phyloP scores from a whole-genome alignment of 768 basidiomycete genomes.

The Calocera viscosa region DNA sequence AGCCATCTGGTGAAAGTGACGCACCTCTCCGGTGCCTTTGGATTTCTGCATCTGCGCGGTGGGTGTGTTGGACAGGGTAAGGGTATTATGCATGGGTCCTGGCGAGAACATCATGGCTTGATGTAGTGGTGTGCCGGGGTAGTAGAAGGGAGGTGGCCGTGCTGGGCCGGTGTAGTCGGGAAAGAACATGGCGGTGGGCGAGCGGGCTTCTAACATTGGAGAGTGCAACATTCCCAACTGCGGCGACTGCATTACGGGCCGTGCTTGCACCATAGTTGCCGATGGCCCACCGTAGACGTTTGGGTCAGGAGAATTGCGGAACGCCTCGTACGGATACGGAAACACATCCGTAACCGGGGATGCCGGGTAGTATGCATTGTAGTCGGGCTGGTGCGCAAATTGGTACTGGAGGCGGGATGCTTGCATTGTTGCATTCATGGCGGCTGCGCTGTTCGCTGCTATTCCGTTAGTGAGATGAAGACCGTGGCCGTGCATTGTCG shows the following conservation, averaged over 20 bases:
- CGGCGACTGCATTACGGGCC: constrained; percentile 3
- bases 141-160: constrained; percentile 47
- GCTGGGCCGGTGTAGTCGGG: constrained; percentile 39
- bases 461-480: not conserved
- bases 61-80: constrained; percentile 33
- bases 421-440: constrained; percentile 33
- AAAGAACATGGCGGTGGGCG: constrained; percentile 38
- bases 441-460: constrained; percentile 16
- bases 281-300: constrained; percentile 31
- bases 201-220: not conserved
- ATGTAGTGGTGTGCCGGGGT: constrained; percentile 31
- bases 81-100: constrained; percentile 43
- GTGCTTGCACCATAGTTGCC: not conserved
- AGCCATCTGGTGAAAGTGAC: not conserved
- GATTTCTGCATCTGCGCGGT: constrained; percentile 18
- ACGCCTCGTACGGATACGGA: constrained; percentile 38
- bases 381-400: constrained; percentile 40
- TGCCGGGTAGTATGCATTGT: constrained; percentile 45
- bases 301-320: constrained; percentile 39
- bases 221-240: not conserved
- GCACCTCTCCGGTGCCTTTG: not conserved
- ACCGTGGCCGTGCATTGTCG: not conserved
- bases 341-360: constrained; percentile 45
- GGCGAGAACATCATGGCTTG: constrained; percentile 49
- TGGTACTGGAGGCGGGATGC: constrained; percentile 38